Evolutionary conservation across 768 basidiomycete genomes (phyloP).

Genomic region (Leccinum obscurum): DNA sequence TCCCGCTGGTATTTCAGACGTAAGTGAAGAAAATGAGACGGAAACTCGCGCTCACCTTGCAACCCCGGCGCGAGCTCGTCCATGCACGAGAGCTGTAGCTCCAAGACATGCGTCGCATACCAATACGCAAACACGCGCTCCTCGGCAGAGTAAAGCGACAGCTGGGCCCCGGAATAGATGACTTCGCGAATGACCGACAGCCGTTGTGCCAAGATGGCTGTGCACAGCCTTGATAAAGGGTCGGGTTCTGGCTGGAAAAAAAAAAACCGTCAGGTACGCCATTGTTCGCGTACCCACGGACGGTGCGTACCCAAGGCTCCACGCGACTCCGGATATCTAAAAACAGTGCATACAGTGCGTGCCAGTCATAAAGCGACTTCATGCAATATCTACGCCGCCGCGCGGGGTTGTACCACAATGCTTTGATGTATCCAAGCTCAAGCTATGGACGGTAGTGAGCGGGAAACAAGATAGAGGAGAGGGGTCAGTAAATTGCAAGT

Average conservation of each 20-base stretch:
- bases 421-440: conserved; percentile 56
- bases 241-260: conserved; percentile 26
- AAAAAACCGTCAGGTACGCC: conserved; percentile 5
- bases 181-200: conserved; percentile 64
- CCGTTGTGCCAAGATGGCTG: conserved; percentile 55
- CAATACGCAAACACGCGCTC: conserved; percentile 79
- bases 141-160: conserved; percentile 67
- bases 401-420: conserved; percentile 67
- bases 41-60: conserved; percentile 36
- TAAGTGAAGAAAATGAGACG: neutral
- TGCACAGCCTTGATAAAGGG: conserved; percentile 25
- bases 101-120: conserved; percentile 60
- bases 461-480: neutral
- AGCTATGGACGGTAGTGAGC: conserved; percentile 41
- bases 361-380: conserved; percentile 67
- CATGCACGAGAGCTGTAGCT: conserved; percentile 53
- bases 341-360: conserved; percentile 54
- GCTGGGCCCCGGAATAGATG: conserved; percentile 72
- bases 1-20: conserved; percentile 7
- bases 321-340: conserved; percentile 23
- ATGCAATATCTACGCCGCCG: conserved; percentile 64
- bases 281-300: neutral
- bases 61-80: conserved; percentile 46
- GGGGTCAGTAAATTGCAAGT: neutral
- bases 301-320: conserved; percentile 16